A percentile compares a stretch with the other conserved stretches of the same genome.
phyloP scores from a whole-genome alignment of 2,329 filamentous ascomycete genomes.

The Fusarium virguliforme region DNA sequence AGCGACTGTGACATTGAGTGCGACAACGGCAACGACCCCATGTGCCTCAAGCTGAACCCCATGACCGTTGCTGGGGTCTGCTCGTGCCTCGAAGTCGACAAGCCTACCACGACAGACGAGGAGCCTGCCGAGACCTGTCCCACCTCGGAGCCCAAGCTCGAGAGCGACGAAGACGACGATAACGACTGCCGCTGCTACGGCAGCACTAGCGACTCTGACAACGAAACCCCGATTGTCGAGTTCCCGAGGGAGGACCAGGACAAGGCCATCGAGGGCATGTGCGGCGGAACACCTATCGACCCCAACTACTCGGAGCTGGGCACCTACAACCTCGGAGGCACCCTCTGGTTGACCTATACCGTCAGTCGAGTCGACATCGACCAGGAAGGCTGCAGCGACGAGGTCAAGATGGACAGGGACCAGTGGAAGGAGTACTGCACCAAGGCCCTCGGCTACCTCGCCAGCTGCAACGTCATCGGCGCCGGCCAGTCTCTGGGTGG shows the following conservation, averaged over 20 bases:
- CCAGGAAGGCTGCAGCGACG: not conserved
- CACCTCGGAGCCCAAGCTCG: not conserved
- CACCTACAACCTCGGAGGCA: not conserved
- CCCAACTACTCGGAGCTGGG: not conserved
- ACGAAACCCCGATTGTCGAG: not conserved
- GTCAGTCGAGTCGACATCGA: not conserved
- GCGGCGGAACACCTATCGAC: not conserved
- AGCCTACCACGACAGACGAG: not conserved
- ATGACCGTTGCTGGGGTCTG: not conserved
- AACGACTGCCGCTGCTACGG: slow-evolving; percentile 3
- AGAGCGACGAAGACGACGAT: not conserved
- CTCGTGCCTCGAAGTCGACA: slow-evolving; percentile 5
- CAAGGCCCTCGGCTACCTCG: not conserved
- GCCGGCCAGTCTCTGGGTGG: not conserved
- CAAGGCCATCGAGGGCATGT: slow-evolving; percentile 6
- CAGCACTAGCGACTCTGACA: not conserved
- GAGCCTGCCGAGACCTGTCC: too few relatives aligned
- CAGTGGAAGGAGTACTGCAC: not conserved
- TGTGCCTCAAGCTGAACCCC: not conserved
- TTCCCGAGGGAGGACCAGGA: not conserved
- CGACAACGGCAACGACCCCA: not conserved
- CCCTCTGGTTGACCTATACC: not conserved
- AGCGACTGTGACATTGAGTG: not conserved
- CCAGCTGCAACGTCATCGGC: slow-evolving; percentile 1
- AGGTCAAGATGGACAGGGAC: not conserved